Base-by-base conservation (phyloP, 345 rosid genomes). In the Chamaenerion angustifolium region DNA sequence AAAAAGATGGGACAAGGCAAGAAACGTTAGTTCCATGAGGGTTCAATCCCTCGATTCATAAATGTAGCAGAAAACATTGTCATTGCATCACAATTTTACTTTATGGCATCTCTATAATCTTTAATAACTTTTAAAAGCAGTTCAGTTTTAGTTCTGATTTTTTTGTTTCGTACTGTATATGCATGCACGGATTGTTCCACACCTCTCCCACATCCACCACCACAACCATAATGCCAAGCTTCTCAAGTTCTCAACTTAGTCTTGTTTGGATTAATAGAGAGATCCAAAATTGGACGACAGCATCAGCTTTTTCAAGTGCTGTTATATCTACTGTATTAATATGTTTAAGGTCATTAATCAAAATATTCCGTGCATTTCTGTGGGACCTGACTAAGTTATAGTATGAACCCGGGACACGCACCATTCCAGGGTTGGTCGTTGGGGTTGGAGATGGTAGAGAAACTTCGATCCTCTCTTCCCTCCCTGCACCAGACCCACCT, bases 371-470 rank as follows among this genome's bases (percentile, higher is more conserved):
- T 43, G 21, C 17, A 60, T 19, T 13, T 49, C 46, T 35, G 61
- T 48, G 48, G 23, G 40, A 54, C 43, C 47, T 55, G 56, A 65
- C 58, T 59, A 40, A 60, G 59, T 37, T 64, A 56, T 59, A 64
- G 70, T 50, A 72, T 58, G 63, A 65, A 63, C 82, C 71, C n/a
- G 48, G 58, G 60, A 70, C 43, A 89, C 97, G 84, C 90, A 87
- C 98, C 95, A 75, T 90, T 83, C 81, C 92, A 51, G 88, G 78
- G 71, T 81, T 78, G 76, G 70, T 71, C 0, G 95, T 65, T 27
- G 96, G 98, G 46, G 98, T 90, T 40, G 96, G 96, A 37, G 96
- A 83, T 37, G 96, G 98, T 64, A 86, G 96, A 58, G 96, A 87
- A 48, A 83, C 95, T 77, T 81, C 87, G 49, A 74, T 84, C 53